phyloP scores from a whole-genome alignment of 179 eudicot genomes.

The Nepenthes alata region DNA sequence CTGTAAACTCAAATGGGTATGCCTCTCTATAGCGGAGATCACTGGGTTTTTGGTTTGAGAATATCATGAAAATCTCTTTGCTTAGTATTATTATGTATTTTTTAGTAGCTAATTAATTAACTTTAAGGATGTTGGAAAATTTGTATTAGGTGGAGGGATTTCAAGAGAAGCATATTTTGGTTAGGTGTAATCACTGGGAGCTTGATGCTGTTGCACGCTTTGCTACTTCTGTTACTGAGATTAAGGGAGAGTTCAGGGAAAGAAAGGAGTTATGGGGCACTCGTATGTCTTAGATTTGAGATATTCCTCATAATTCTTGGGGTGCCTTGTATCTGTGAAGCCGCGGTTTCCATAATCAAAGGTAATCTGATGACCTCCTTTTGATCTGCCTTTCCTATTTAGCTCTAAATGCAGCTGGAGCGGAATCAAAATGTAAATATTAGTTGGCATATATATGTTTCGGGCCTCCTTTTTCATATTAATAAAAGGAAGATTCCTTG shows the following conservation, averaged over 20 bases:
- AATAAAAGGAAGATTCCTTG: too few relatives aligned
- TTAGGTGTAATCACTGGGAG: conserved; percentile 55
- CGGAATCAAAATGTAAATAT: too few relatives aligned
- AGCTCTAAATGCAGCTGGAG: background rate
- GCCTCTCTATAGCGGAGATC: conserved; percentile 6
- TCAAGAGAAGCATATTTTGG: conserved; percentile 79
- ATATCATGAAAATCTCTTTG: background rate
- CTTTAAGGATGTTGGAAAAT: background rate
- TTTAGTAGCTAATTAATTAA: too few relatives aligned
- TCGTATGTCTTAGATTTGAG: conserved; percentile 76
- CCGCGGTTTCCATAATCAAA: conserved; percentile 55
- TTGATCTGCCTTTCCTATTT: background rate
- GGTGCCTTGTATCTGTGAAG: conserved; percentile 64
- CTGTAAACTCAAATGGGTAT: conserved; percentile 49
- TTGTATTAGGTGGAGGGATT: conserved; percentile 65
- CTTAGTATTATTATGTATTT: background rate
- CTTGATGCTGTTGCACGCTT: conserved; percentile 44
- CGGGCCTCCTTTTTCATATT: too few relatives aligned
- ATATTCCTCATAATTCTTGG: conserved; percentile 66
- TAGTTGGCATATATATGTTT: too few relatives aligned
- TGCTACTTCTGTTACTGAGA: conserved; percentile 39
- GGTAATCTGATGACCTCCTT: conserved; percentile 22
- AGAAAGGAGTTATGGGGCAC: conserved; percentile 45
- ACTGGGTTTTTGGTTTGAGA: background rate
- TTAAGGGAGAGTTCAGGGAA: conserved; percentile 32